Evolutionary conservation across 495 filamentous ascomycete genomes (phyloP).

Genomic region (Aspergillus hancockii): DNA sequence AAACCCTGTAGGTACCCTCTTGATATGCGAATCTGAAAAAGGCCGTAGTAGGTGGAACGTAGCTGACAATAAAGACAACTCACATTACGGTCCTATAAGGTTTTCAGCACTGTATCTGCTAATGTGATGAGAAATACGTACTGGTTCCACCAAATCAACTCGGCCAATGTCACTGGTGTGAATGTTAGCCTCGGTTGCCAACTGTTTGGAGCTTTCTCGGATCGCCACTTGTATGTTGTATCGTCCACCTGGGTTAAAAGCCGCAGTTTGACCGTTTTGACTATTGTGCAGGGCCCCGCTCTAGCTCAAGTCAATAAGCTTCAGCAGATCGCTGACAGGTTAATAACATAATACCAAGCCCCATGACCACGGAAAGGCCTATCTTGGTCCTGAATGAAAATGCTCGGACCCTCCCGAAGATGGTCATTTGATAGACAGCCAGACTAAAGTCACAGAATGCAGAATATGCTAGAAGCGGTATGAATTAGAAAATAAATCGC

Average conservation of each 20-base stretch:
- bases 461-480: no score
- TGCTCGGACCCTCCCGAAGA: background rate
- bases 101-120: background rate
- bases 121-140: background rate
- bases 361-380: background rate
- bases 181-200: background rate
- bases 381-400: background rate
- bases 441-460: background rate
- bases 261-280: background rate
- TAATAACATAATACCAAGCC: background rate
- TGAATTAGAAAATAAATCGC: no score
- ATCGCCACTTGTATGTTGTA: background rate
- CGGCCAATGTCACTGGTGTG: background rate
- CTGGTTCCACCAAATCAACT: background rate
- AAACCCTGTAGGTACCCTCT: background rate
- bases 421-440: background rate
- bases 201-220: background rate
- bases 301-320: background rate
- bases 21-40: background rate
- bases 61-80: background rate
- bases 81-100: background rate
- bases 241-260: background rate
- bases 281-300: background rate
- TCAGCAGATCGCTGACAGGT: background rate
- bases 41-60: background rate